These are phyloP conservation scores for Aspergillus indologenus DNA, from an alignment of 495 filamentous ascomycete species.

Conservation along the genomic window DNA sequence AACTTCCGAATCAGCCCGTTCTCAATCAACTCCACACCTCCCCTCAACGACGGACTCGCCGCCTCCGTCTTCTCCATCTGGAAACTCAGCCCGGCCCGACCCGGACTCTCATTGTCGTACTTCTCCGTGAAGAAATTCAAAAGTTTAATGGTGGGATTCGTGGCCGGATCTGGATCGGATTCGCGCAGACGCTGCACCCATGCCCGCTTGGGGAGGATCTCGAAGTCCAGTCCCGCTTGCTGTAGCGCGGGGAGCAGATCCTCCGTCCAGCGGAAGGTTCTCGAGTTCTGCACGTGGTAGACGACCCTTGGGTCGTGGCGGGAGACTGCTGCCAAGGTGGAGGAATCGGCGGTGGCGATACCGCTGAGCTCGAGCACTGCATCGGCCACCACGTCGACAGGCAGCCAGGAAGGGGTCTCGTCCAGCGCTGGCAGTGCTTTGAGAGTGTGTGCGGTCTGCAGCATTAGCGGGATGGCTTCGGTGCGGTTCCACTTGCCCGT, in stretches of 20 bases:
- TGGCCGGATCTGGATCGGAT: slow-evolving; percentile 45
- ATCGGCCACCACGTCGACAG: slow-evolving; percentile 32
- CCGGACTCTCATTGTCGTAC: slow-evolving; percentile 22
- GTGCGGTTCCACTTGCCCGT: slow-evolving; percentile 60
- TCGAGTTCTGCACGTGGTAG: slow-evolving; percentile 52
- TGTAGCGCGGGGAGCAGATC: slow-evolving; percentile 52
- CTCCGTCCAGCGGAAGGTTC: slow-evolving; percentile 49
- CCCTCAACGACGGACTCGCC: slow-evolving; percentile 11
- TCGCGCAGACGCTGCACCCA: slow-evolving; percentile 50
- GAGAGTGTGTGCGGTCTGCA: slow-evolving; percentile 46
- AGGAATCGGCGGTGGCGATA: slow-evolving; percentile 22
- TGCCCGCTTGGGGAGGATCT: slow-evolving; percentile 38
- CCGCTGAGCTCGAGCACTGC: slow-evolving; percentile 25
- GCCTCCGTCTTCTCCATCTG: slow-evolving; percentile 14
- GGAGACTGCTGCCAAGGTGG: neutral
- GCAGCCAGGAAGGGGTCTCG: slow-evolving; percentile 55
- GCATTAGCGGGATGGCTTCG: slow-evolving; percentile 63
- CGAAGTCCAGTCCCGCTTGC: slow-evolving; percentile 41
- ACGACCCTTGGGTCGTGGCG: slow-evolving; percentile 30
- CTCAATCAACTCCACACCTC: slow-evolving; percentile 17
- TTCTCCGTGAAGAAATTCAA: slow-evolving; percentile 49
- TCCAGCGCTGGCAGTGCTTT: slow-evolving; percentile 52
- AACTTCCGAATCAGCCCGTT: slow-evolving; percentile 14
- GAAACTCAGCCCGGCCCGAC: slow-evolving; percentile 13
- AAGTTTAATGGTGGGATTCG: slow-evolving; percentile 59